phyloP scores from a whole-genome alignment of 306 rosid genomes.

The Begonia loranthoides region DNA sequence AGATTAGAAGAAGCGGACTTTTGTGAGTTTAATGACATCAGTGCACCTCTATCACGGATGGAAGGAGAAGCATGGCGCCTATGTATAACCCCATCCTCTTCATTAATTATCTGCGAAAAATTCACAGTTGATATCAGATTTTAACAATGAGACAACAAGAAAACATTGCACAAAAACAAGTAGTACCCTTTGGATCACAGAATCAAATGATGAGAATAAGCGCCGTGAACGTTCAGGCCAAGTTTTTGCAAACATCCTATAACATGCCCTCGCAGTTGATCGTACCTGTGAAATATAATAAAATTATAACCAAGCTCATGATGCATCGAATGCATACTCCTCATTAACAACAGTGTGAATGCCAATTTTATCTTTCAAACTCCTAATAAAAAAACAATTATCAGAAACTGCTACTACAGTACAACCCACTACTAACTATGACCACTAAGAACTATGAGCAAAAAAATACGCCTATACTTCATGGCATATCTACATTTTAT shows the following conservation, averaged over 20 bases:
- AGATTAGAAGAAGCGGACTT: slow-evolving; percentile 55
- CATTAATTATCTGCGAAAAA: slow-evolving; percentile 71
- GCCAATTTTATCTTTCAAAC: too few relatives aligned
- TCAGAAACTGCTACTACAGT: too few relatives aligned
- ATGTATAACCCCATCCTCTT: slow-evolving; percentile 96
- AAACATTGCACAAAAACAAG: slow-evolving; percentile 13
- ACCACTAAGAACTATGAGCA: too few relatives aligned
- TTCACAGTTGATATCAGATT: slow-evolving; percentile 11
- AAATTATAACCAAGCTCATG: neutral
- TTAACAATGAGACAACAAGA: slow-evolving; percentile 10
- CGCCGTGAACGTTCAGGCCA: slow-evolving; percentile 95
- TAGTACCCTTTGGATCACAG: slow-evolving; percentile 90
- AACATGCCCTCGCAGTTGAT: slow-evolving; percentile 90
- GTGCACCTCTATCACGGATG: slow-evolving; percentile 73
- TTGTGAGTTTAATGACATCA: slow-evolving; percentile 38
- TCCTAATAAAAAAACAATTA: too few relatives aligned
- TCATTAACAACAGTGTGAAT: too few relatives aligned
- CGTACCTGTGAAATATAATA: slow-evolving; percentile 66
- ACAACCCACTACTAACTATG: too few relatives aligned
- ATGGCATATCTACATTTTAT: too few relatives aligned
- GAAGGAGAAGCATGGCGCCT: slow-evolving; percentile 89
- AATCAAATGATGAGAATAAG: slow-evolving; percentile 77
- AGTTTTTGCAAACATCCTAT: slow-evolving; percentile 92
- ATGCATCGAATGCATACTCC: too few relatives aligned
- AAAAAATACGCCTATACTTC: too few relatives aligned